A percentile compares a stretch with the other conserved stretches of the same genome.
Conservation (phyloP, 2,329 filamentous ascomycete genomes). For the Trichothecium roseum region DNA sequence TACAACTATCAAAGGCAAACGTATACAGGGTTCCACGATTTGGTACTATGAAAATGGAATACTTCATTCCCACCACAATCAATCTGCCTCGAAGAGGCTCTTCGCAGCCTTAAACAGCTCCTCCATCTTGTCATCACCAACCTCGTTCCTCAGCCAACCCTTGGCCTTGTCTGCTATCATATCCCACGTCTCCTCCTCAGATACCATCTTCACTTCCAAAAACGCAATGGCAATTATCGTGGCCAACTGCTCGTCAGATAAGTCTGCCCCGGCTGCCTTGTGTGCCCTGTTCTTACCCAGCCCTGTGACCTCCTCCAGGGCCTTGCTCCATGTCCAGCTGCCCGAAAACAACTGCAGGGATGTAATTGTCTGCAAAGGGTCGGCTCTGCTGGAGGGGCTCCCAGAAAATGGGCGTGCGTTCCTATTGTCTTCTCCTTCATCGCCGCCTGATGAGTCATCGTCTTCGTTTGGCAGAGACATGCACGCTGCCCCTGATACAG, state of each 20-base stretch:
- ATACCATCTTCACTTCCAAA: constrained; percentile 32
- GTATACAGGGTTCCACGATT: no score
- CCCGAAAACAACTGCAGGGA: constrained; percentile 33
- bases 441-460: no score
- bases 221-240: constrained; percentile 19
- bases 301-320: constrained; percentile 17
- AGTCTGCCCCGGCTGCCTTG: constrained; percentile 4
- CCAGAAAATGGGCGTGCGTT: background rate
- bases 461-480: no score
- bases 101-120: constrained; percentile 5
- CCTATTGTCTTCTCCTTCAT: background rate
- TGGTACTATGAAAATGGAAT: no score
- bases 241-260: constrained; percentile 11
- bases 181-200: constrained; percentile 49
- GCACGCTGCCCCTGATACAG: no score
- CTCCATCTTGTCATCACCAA: constrained; percentile 10
- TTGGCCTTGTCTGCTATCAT: constrained; percentile 51
- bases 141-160: constrained; percentile 30
- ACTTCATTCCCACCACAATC: no score
- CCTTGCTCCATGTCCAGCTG: constrained; percentile 16
- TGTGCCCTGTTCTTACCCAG: constrained; percentile 5
- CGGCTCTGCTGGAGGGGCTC: background rate
- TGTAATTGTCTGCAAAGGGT: constrained; percentile 29
- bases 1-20: no score
- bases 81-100: no score